Conservation (phyloP, 2,329 filamentous ascomycete species). For the Berkeleyomyces basicola region DNA sequence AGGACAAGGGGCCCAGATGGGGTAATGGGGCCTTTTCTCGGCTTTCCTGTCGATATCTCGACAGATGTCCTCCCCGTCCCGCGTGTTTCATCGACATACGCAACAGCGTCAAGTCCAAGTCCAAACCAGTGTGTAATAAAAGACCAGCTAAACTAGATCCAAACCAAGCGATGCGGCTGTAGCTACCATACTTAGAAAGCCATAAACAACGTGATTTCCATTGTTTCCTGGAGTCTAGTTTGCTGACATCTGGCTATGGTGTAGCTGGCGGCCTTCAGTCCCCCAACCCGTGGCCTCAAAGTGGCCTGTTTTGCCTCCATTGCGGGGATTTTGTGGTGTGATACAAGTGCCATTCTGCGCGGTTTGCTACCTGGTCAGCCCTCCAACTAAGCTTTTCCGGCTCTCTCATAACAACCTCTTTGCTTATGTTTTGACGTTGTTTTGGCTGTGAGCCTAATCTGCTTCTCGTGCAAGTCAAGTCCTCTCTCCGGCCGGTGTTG, state of each 20-base stretch:
- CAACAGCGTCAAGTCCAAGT: too few species aligned
- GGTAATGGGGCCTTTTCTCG: background rate
- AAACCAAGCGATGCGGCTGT: background rate
- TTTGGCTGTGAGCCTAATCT: background rate
- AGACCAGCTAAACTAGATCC: background rate
- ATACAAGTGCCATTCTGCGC: background rate
- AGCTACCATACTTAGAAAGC: background rate
- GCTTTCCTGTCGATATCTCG: background rate
- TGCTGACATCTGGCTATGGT: background rate
- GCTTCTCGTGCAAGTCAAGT: background rate
- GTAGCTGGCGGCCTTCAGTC: background rate
- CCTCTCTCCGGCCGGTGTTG: background rate
- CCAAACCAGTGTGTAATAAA: too few species aligned
- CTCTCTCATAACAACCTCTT: background rate
- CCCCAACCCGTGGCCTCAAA: background rate
- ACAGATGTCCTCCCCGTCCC: background rate
- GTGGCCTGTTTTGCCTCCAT: conserved; percentile 6
- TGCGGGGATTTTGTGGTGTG: conserved; percentile 4
- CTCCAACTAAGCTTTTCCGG: background rate
- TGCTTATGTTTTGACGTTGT: background rate
- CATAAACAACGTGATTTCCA: background rate
- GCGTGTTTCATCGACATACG: background rate
- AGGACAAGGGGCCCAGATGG: background rate
- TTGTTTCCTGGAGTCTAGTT: background rate
- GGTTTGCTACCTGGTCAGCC: background rate